phyloP scores from a whole-genome alignment of 352 stramenopile genomes.

The Phytophthora hybrid region DNA sequence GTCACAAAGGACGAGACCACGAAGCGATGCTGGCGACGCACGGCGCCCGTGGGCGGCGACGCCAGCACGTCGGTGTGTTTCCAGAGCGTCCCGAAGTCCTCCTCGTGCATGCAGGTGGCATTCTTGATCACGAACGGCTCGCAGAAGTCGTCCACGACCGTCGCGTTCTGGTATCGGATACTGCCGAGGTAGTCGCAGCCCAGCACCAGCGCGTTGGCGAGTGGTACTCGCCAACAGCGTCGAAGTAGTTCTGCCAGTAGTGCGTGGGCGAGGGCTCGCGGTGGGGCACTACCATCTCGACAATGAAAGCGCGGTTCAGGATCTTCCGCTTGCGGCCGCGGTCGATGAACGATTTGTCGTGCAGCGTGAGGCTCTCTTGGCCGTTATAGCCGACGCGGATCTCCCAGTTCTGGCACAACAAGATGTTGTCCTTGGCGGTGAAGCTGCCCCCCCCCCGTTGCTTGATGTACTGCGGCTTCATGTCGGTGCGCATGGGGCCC shows the following conservation, averaged over 20 bases:
- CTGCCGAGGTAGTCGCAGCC: conserved; percentile 28
- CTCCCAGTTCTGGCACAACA: conserved; percentile 85
- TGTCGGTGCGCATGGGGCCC: conserved; percentile 47
- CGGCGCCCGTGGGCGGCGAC: conserved; percentile 34
- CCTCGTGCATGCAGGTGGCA: conserved; percentile 15
- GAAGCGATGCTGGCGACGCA: conserved; percentile 50
- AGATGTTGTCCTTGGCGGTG: conserved; percentile 64
- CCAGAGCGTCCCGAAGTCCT: conserved; percentile 47
- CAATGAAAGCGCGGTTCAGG: conserved; percentile 71
- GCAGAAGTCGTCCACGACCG: conserved; percentile 38
- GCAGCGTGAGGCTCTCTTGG: conserved; percentile 79
- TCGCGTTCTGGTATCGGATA: conserved; percentile 39
- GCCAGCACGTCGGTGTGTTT: conserved; percentile 73
- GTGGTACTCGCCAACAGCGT: conserved; percentile 88
- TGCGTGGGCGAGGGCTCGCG: conserved; percentile 73
- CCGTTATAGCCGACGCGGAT: conserved; percentile 86
- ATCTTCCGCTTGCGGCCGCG: conserved; percentile 55
- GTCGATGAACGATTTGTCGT: conserved; percentile 50
- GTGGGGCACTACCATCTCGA: conserved; percentile 91
- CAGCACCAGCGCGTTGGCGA: conserved; percentile 65
- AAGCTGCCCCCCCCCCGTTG: conserved; percentile 83
- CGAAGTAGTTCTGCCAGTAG: conserved; percentile 87
- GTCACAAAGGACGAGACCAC: conserved; percentile 68
- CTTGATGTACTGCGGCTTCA: conserved; percentile 74
- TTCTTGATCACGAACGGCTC: conserved; percentile 45